Base-by-base conservation (phyloP, 108 stramenopile genomes). In the Ochromonas danica region DNA sequence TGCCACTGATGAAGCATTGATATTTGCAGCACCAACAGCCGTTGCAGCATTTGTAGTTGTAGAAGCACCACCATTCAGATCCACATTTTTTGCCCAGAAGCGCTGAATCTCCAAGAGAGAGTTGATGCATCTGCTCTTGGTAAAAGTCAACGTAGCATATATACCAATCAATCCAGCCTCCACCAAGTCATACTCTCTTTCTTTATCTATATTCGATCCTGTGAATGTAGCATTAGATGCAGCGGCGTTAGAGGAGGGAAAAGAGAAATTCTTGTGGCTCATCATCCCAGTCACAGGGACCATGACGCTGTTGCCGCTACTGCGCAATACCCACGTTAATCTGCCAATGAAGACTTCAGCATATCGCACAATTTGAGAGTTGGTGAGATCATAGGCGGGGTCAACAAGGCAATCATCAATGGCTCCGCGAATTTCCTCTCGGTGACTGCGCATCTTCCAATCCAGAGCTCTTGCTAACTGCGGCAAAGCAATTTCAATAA, bases 101-200 rank as follows among this genome's bases (percentile, higher is more conserved):
- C 72, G 6, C 31, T 75, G 72, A 42, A 75, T 42, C 6, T 75
- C 72, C 6, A 75, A 75, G 10, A 42, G 27, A 41, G 72, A 39
- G 17, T 6, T 41, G 31, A 27, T 10, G 30, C 45, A 36, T 75
- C 72, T 75, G 25, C 31, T 31, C 17, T 75, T 41, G 28, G 6
- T 41, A 41, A 42, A 75, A 41, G 6, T 27, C 36, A 75, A 33
- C 6, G 17, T 33, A 41, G 45, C 72, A 75, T 39, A 75, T 6
- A 75, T 57, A 14, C 51, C 51, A 33, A 3, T 30, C 40, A 75
- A 33, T 41, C 27, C 72, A 6, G 31, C 31, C 43, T 57, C 51
- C 72, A 75, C 28, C 38, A 75, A 31, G 31, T 36, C 63, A 36
- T 36, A 28, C 31, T 10, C 14, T 6, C 43, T 36, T 6, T 41